Conservation (phyloP, 805 yeast species). For the Zygosaccharomyces bisporus region DNA sequence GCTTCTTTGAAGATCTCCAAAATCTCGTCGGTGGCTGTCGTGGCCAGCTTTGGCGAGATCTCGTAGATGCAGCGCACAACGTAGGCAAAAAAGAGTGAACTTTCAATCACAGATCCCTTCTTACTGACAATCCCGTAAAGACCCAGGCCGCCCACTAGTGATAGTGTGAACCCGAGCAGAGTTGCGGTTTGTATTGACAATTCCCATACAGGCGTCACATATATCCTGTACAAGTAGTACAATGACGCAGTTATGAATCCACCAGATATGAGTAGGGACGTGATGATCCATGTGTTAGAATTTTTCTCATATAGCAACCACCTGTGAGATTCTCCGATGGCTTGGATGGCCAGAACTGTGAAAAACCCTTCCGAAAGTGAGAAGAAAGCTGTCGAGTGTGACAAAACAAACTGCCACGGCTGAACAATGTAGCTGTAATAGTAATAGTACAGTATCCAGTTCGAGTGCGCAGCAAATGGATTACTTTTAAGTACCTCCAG, state of each 20-base stretch:
- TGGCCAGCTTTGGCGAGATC: slow-evolving; percentile 82
- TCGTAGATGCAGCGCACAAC: slow-evolving; percentile 91
- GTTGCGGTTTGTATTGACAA: slow-evolving; percentile 75
- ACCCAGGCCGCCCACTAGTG: slow-evolving; percentile 69
- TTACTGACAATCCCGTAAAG: slow-evolving; percentile 79
- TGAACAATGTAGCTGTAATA: slow-evolving; percentile 42
- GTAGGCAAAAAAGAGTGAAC: slow-evolving; percentile 81
- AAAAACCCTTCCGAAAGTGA: slow-evolving; percentile 92
- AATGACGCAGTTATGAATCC: slow-evolving; percentile 70
- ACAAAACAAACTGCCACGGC: slow-evolving; percentile 68
- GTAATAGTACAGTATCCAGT: slow-evolving; percentile 31
- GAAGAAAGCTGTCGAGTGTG: slow-evolving; percentile 84
- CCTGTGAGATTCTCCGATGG: slow-evolving; percentile 76
- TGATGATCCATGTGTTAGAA: slow-evolving; percentile 76
- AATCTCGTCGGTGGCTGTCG: slow-evolving; percentile 45
- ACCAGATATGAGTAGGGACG: slow-evolving; percentile 67
- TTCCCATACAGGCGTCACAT: slow-evolving; percentile 68
- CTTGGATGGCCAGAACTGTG: slow-evolving; percentile 85
- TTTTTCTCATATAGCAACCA: slow-evolving; percentile 52
- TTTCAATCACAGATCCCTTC: slow-evolving; percentile 86
- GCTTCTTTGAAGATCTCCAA: slow-evolving; percentile 38
- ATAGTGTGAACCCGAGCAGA: slow-evolving; percentile 77
- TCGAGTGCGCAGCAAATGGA: slow-evolving; percentile 17
- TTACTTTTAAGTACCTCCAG: slow-evolving; percentile 21
- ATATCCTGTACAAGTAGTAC: slow-evolving; percentile 78